Base-by-base conservation (phyloP, 2,329 filamentous ascomycete species). In the Phaeosphaeria sp. region DNA sequence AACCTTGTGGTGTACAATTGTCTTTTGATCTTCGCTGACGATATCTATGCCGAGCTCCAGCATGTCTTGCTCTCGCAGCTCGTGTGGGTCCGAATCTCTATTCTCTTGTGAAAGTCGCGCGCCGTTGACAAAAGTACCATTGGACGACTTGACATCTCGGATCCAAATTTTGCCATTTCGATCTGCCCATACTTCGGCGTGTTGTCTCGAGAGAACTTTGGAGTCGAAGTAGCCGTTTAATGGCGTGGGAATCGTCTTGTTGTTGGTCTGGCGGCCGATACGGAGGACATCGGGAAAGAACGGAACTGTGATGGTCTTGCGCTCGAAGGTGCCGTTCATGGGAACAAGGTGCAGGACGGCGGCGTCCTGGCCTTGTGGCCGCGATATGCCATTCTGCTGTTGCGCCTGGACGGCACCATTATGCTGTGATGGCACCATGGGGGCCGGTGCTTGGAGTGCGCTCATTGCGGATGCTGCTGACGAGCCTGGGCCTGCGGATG, bases 21-120 rank as follows among this genome's bases (percentile, higher is more conserved):
- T 97, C 80, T 97, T 98, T 76, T 98, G 94, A 75, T 99, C 95
- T 77, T 99, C 95, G 77, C 92, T 97, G 51, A 99, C 94, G 72
- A 99, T 99, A 74, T 99, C 95, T 69, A 99, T 99, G 55, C 95
- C 95, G 36, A 99, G 84, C 74, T 99, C 95, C 52, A 99, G 82
- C 62, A 95, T 92, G 73, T 99, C 95, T 65, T 92, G 89, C 58
- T 94, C 93, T 71, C 93, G 90, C 33, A 99, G 82, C 74, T 98
- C 94, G 74, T 97, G 92, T 0, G 95, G 93, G 60, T 98, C 95
- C 0, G 94, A 98, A 78, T 99, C 95, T 67, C 93, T 88, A 71
- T 97, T 99, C 76, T 99, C 95, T 53, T 89, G 91, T 1, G 95
- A 98, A 58, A 99, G 78, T 27, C 95, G 89, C 54, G 90, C 87